Evolutionary conservation across 2,329 filamentous ascomycete genomes (phyloP).

Genomic region (Diaporthe batatas): DNA sequence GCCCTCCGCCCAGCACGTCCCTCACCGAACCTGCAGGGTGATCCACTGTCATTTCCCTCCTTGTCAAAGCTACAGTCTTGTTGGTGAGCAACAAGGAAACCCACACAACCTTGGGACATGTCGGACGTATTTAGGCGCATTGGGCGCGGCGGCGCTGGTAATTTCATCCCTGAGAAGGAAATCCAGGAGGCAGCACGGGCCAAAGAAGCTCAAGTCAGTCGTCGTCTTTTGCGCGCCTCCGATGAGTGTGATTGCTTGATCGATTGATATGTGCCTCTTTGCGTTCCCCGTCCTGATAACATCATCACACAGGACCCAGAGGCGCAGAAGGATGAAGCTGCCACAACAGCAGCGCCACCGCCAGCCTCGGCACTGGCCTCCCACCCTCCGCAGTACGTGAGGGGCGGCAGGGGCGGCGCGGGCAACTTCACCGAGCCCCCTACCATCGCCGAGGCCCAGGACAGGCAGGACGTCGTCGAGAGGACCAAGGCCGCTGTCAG

Average conservation of each 20-base stretch:
- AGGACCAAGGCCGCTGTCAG: conserved; percentile 52
- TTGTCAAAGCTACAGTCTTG: not conserved
- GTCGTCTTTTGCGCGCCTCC: not conserved
- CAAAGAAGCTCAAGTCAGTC: conserved; percentile 39
- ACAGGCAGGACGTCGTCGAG: conserved; percentile 52
- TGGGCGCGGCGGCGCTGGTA: conserved; percentile 75
- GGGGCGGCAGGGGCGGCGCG: conserved; percentile 70
- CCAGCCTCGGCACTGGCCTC: conserved; percentile 16
- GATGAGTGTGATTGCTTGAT: not conserved
- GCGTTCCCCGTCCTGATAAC: not conserved
- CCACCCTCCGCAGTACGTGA: conserved; percentile 51
- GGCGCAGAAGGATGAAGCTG: conserved; percentile 48
- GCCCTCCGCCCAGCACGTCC: conserved; percentile 5
- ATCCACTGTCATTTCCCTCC: conserved; percentile 12
- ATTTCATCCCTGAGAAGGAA: conserved; percentile 68
- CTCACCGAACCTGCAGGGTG: not conserved
- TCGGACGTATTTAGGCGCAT: conserved; percentile 63
- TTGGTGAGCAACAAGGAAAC: not conserved
- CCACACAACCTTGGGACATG: conserved; percentile 43
- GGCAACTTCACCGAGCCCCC: conserved; percentile 68
- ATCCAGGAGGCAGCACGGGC: conserved; percentile 59
- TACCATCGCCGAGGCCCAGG: conserved; percentile 50
- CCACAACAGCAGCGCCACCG: not conserved
- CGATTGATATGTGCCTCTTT: not conserved
- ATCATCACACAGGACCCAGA: conserved; percentile 53